phyloP scores from a whole-genome alignment of 257 asterid genomes.

The Fraxinus americana region DNA sequence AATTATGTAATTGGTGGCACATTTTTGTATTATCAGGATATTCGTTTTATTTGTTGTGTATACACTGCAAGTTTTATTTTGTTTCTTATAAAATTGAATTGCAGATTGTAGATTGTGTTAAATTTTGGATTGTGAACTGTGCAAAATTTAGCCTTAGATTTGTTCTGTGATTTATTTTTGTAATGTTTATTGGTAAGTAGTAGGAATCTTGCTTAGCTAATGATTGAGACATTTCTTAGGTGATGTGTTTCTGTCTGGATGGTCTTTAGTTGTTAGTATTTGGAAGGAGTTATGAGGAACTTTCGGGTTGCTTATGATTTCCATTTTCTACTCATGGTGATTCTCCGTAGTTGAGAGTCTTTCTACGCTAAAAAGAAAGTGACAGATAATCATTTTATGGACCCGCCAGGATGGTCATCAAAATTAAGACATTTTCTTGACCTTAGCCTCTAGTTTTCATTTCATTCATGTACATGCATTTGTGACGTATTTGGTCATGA shows the following conservation, averaged over 20 bases:
- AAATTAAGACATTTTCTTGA: not conserved
- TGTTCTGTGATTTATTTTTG: no score
- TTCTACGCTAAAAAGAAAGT: not conserved
- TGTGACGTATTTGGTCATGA: no score
- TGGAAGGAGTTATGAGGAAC: not conserved
- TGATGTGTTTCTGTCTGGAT: no score
- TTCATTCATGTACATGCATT: no score
- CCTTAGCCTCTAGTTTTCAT: not conserved
- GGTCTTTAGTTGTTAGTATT: no score
- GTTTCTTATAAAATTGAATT: not conserved
- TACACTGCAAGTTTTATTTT: no score
- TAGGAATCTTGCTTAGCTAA: no score
- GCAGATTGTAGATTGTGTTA: not conserved
- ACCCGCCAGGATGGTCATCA: not conserved
- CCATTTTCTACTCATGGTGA: not conserved
- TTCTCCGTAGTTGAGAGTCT: not conserved
- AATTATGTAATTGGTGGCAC: no score
- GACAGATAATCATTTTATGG: not conserved
- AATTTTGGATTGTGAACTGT: not conserved
- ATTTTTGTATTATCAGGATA: no score
- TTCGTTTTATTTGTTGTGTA: no score
- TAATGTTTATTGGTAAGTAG: no score
- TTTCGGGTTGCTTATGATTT: not conserved
- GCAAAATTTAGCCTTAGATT: not conserved
- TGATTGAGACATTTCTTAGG: no score